Conservation (phyloP, 2,329 filamentous ascomycete species). For the Zarea fungicola region DNA sequence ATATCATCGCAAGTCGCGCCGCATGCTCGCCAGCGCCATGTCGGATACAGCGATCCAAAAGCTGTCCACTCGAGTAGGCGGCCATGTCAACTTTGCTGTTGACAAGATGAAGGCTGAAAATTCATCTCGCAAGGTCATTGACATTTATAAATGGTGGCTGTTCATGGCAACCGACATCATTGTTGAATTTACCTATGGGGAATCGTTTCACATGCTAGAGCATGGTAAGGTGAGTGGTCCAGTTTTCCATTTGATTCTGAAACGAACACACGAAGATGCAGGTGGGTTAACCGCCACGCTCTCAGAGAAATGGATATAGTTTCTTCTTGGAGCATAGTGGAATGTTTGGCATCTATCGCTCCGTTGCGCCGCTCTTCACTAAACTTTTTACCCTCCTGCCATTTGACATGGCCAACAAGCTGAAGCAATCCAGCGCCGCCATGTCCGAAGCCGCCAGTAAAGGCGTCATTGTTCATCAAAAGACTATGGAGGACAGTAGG, state of each 20-base stretch:
- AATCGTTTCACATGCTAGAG: slow-evolving; percentile 15
- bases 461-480: no score
- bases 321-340: no score
- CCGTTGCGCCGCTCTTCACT: no score
- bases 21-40: not conserved
- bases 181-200: slow-evolving; percentile 22
- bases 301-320: no score
- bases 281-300: no score
- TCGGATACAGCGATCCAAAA: not conserved
- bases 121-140: slow-evolving; percentile 9
- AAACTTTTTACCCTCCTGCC: no score
- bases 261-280: not conserved
- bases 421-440: no score
- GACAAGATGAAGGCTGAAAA: slow-evolving; percentile 15
- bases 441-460: no score
- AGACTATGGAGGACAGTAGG: no score
- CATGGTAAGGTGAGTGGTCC: not conserved
- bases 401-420: no score
- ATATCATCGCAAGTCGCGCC: not conserved
- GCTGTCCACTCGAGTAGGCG: not conserved
- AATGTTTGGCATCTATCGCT: no score
- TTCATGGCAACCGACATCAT: slow-evolving; percentile 21
- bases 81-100: slow-evolving; percentile 19
- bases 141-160: slow-evolving; percentile 19
- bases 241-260: not conserved